A percentile compares a stretch with the other conserved stretches of the same genome.
Conservation (phyloP, 139 green algal genomes). For the Closterium sp. region DNA sequence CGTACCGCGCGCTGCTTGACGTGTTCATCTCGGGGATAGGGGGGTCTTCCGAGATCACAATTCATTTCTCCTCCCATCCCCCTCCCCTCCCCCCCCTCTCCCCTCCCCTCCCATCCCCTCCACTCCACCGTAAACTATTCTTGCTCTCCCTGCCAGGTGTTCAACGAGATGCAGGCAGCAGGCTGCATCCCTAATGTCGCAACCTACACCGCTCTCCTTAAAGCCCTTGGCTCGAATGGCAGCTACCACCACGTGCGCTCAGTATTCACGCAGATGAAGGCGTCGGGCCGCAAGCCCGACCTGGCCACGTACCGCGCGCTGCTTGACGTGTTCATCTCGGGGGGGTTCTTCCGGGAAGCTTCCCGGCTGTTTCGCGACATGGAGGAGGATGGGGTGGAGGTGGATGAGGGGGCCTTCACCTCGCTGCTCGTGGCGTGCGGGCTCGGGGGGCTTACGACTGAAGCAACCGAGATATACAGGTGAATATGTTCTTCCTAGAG, state of each 20-base stretch:
- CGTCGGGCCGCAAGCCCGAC: conserved; percentile 8
- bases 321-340: conserved; percentile 34
- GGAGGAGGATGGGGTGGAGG: conserved; percentile 21
- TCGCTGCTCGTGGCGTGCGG: conserved; percentile 29
- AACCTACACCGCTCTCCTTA: conserved; percentile 29
- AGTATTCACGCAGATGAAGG: conserved; percentile 38
- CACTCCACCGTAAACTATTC: background rate
- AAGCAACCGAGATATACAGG: conserved; percentile 39
- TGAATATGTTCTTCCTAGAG: conserved; percentile 27
- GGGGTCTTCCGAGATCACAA: conserved; percentile 38
- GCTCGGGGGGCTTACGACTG: conserved; percentile 3
- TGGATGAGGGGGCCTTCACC: conserved; percentile 11
- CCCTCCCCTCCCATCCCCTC: background rate
- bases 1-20: conserved; percentile 35
- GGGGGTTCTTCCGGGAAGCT: conserved; percentile 42
- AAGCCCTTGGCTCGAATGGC: conserved; percentile 27
- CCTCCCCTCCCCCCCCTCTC: background rate
- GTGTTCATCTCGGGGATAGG: conserved; percentile 40
- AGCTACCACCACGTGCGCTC: conserved; percentile 30
- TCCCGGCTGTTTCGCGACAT: conserved; percentile 41
- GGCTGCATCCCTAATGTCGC: conserved; percentile 29
- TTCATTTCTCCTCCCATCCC: background rate
- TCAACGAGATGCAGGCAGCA: conserved; percentile 26
- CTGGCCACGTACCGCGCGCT: conserved; percentile 39
- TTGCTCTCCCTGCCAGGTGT: conserved; percentile 6